Base-by-base conservation (phyloP, 2,329 filamentous ascomycete species). In the Stagonosporopsis vannaccii region DNA sequence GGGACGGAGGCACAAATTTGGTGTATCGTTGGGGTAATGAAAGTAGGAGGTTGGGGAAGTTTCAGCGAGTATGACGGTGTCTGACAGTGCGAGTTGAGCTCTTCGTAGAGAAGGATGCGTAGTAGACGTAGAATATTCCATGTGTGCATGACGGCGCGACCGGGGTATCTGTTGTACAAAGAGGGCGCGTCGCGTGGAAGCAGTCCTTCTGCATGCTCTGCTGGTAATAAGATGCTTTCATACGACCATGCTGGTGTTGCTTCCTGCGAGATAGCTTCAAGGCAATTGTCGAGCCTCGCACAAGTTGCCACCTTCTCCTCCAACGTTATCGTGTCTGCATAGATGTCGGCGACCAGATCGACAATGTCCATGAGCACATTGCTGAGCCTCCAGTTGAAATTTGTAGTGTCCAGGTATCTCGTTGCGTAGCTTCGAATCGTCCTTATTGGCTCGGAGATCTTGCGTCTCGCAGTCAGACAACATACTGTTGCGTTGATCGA, bases 401-500 rank as follows among this genome's bases (percentile, higher is more conserved):
- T 23, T 1, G 22, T 23, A 6, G 8, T 15, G 12, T 23, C 37
- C 11, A 25, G 5, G 4, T 7, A 13, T 15, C 19, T 25, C 12
- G 39, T 30, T 20, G 40, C 17, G 20, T 51, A 32, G 15, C 37
- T 30, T 25, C 48, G 15, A 13, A 51, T 51, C 6, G 8, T 20
- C 32, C 32, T 43, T 15, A 74, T 44, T 1, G 52, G 61, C 6
- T 53, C 19, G 1, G 71, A 65, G n/a, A 71, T 50, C 15, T 58
- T 55, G 15, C 47, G 39, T 19, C 63, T 54, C 3, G 60, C 65
- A 5, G 62, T 66, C 4, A 76, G 49, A 41, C 66, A 70, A 51
- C 61, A 70, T 2, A 76, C 68, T 5, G 71, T 66, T 15, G 67
- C 59, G 40, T 74, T 75, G 9, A 69, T 61, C 15, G 51, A 51